These are phyloP conservation scores for Crataegus laevigata DNA, from an alignment of 306 rosid genomes.

Conservation along the genomic window DNA sequence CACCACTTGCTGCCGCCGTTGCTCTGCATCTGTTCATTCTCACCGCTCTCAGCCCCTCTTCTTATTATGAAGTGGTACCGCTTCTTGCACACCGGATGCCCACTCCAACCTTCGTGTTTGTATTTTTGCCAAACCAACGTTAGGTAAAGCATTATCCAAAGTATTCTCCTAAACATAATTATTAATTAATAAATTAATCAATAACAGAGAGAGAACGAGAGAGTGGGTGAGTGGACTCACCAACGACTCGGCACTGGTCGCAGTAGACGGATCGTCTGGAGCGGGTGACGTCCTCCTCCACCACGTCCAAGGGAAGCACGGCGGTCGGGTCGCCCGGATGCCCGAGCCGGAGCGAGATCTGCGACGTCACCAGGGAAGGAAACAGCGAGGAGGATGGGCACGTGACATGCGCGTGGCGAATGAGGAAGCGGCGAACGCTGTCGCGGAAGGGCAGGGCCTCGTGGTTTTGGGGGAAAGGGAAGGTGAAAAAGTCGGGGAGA, in stretches of 20 bases:
- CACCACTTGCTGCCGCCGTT: not conserved
- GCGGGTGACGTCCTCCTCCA: conserved; percentile 35
- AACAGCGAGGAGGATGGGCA: conserved; percentile 15
- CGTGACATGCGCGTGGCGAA: conserved; percentile 21
- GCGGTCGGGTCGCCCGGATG: not conserved
- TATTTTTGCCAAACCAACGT: not conserved
- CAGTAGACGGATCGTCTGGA: conserved; percentile 26
- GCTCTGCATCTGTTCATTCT: not conserved
- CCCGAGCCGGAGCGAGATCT: conserved; percentile 7
- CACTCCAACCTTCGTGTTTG: conserved; percentile 27
- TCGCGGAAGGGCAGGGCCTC: conserved; percentile 13
- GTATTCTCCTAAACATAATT: not conserved
- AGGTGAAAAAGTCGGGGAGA: conserved; percentile 21
- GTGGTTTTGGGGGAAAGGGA: conserved; percentile 1
- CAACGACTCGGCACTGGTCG: conserved; percentile 36
- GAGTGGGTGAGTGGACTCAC: conserved; percentile 3
- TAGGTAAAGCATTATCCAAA: not conserved
- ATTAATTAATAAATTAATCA: not conserved
- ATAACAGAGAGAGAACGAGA: not conserved
- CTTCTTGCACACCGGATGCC: conserved; percentile 31
- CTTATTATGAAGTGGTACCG: conserved; percentile 28
- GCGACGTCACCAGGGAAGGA: conserved; percentile 12
- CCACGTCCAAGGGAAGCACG: conserved; percentile 13
- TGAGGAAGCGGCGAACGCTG: conserved; percentile 8
- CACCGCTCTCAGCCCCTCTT: not conserved